These are phyloP conservation scores for Coniella lustricola DNA, from an alignment of 2,329 filamentous ascomycete genomes.

Conservation along the genomic window DNA sequence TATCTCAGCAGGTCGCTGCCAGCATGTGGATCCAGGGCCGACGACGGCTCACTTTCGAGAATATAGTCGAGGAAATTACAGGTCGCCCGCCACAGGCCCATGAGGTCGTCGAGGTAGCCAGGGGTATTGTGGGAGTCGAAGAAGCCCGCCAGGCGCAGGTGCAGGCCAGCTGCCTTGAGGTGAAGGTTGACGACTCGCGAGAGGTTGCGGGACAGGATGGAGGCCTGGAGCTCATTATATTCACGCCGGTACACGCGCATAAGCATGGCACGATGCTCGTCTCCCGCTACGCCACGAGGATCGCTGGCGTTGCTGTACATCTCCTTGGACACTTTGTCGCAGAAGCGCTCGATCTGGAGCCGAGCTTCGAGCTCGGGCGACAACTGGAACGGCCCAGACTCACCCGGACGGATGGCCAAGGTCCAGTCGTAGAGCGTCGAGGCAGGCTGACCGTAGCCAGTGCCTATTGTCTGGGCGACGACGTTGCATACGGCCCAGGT, in stretches of 20 bases:
- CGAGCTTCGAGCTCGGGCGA: constrained; percentile 58
- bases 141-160: constrained; percentile 72
- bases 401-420: constrained; percentile 52
- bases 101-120: constrained; percentile 66
- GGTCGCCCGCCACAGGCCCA: constrained; percentile 67
- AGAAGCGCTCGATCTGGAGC: constrained; percentile 66
- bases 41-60: constrained; percentile 40
- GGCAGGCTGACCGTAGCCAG: constrained; percentile 74
- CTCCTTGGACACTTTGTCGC: constrained; percentile 70
- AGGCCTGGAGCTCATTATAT: constrained; percentile 55
- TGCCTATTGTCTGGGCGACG: constrained; percentile 74
- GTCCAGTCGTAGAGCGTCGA: constrained; percentile 74
- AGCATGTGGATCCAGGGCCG: constrained; percentile 37
- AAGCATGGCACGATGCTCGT: constrained; percentile 59
- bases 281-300: constrained; percentile 60
- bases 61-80: constrained; percentile 62
- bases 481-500: constrained; percentile 86
- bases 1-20: constrained; percentile 54
- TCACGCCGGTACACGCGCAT: constrained; percentile 61
- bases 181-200: constrained; percentile 58
- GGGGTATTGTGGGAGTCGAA: constrained; percentile 69
- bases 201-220: constrained; percentile 51
- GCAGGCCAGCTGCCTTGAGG: constrained; percentile 64
- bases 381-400: constrained; percentile 52
- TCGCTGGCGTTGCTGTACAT: constrained; percentile 74